Conservation (phyloP, 23 red algal species). For the Gracilaria caudata region DNA sequence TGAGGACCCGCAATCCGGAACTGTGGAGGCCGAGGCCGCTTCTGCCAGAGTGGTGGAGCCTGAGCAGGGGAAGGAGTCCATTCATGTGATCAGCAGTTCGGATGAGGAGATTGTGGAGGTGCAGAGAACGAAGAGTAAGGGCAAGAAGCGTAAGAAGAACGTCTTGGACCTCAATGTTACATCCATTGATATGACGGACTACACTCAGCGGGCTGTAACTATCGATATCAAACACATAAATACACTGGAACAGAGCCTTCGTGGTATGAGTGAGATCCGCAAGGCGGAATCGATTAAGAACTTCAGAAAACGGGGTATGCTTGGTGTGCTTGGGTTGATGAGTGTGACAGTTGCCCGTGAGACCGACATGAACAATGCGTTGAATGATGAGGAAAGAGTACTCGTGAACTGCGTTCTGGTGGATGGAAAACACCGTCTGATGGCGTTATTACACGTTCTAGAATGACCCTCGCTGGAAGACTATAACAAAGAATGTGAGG, state of each 20-base stretch:
- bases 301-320: neutral
- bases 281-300: neutral
- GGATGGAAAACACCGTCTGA: neutral
- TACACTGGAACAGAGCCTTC: neutral
- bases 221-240: conserved; percentile 16
- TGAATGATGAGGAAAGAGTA: neutral
- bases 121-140: neutral
- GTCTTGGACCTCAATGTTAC: neutral
- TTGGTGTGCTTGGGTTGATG: conserved; percentile 5
- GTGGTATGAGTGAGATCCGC: neutral
- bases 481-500: neutral
- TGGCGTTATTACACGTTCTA: neutral
- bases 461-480: neutral
- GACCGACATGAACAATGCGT: neutral
- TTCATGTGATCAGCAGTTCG: neutral
- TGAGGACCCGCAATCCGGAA: neutral
- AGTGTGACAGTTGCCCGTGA: conserved; percentile 17
- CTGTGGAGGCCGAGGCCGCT: neutral
- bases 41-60: neutral
- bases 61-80: neutral
- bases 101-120: neutral
- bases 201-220: neutral
- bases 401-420: conserved; percentile 3
- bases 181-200: neutral
- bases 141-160: neutral